Base-by-base conservation (phyloP, 2,329 filamentous ascomycete species). In the Pseudofabraea citricarpa region DNA sequence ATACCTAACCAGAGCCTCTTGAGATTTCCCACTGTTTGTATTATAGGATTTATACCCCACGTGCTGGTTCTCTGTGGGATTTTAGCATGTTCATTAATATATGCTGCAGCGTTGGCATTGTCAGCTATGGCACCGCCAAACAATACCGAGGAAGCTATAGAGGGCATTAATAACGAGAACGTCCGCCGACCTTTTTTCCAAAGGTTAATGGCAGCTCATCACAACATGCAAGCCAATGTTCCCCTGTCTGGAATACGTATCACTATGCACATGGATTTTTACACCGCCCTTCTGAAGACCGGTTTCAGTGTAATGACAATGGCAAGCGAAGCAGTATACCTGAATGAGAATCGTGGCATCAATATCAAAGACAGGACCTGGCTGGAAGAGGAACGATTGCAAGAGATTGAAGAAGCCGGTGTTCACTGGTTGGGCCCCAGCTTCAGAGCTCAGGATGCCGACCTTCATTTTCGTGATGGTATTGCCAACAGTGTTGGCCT, bases 21-120 rank as follows among this genome's bases (percentile, higher is more conserved):
- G 32, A 79, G 88, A 48, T 96, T 95, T 52, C 93, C 93, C 3
- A 96, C 90, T 0, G 90, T 97, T 31, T 96, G 88, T 57, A 90
- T 97, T 46, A 85, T 97, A 22, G 89, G 91, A 1, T 96, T 97
- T 61, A 85, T 97, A 26, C 93, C 93, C 1, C 91, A 97, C 63
- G 74, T 97, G n/a, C 70, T 95, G 19, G 87, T 97, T 10, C 66
- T 97, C 2, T 56, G 77, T 6, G 93, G 91, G 1, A 95, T 96
- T 36, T 46, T 79, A 5, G 68, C 84, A 13, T 97, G 93, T 60
- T 72, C 79, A 3, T 58, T 72, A 6, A 94, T 98, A 37, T 97
- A 97, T 60, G 68, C 68, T 1, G 56, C 93, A 18, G 90, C 91
- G 3, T 69, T 97, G 21, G 45, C 83, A 1, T 73, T 96, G 5